These are phyloP conservation scores for Penicillium daleae DNA, from an alignment of 495 filamentous ascomycete genomes.

Conservation along the genomic window DNA sequence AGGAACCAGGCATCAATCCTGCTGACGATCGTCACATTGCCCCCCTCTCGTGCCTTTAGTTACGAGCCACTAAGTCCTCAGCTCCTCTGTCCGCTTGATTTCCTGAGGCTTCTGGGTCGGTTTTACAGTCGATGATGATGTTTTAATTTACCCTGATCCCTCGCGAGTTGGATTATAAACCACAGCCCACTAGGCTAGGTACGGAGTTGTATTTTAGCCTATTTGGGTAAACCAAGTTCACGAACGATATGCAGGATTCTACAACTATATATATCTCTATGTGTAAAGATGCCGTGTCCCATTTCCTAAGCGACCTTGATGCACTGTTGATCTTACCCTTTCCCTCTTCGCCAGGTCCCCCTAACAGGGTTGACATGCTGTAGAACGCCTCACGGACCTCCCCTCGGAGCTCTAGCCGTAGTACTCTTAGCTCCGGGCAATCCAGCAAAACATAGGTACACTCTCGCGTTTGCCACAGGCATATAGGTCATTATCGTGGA, in stretches of 20 bases:
- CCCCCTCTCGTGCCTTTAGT: too few species aligned
- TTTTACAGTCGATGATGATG: too few species aligned
- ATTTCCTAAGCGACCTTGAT: slow-evolving; percentile 9
- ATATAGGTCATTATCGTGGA: not conserved
- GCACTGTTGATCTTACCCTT: too few species aligned
- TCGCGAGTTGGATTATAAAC: too few species aligned
- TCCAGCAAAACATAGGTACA: slow-evolving; percentile 4
- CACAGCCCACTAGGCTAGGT: too few species aligned
- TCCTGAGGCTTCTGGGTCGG: too few species aligned
- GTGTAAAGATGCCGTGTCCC: not conserved
- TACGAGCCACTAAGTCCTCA: too few species aligned
- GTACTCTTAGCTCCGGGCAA: not conserved
- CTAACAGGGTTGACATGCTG: slow-evolving; percentile 27
- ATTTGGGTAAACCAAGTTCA: too few species aligned
- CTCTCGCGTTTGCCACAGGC: not conserved
- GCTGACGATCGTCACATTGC: too few species aligned
- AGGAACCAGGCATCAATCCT: too few species aligned
- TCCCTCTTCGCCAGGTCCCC: slow-evolving; percentile 31
- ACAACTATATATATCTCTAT: not conserved
- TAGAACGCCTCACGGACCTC: slow-evolving; percentile 25
- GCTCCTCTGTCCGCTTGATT: too few species aligned
- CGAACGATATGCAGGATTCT: not conserved
- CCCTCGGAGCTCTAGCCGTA: not conserved
- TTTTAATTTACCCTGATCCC: not conserved
- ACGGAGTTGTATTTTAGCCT: too few species aligned